Evolutionary conservation across 257 asterid genomes (phyloP), one percentile per base, ranked within the genome.

Genomic region (Anisodus tanguticus): DNA sequence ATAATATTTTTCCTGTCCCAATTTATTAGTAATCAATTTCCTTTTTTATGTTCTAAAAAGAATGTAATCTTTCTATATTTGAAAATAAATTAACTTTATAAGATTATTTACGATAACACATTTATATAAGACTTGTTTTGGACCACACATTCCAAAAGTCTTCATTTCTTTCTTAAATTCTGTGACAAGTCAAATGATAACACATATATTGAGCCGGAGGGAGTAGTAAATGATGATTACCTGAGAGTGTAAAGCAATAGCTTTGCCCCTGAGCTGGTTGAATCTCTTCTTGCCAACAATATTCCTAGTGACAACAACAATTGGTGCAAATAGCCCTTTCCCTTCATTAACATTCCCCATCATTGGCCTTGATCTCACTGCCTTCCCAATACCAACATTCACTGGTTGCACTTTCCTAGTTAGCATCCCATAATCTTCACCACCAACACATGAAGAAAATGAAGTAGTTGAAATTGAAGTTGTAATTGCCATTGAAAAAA

Each of bases 201-300:
- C 35, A 31, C 2, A 31, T 31, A 31, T 1, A 31, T 31, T 31
- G 35, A 31, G 35, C 0, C 35, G 35, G 35, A 31, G 1, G 35
- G 35, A 31, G 35, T 31, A 31, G 35, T 4, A 9, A 8, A 16
- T 19, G 54, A 16, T 17, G 2, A 37, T 39, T 86, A 93, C 99
- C 99, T 94, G 99, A 4, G 99, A 96, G 91, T 93, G 98, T 77
- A 96, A 88, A 85, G 98, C 96, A 89, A 94, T 94, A 83, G 99
- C 99, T 89, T 94, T 96, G 39, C 99, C 98, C 86, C 99, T 90
- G 10, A 96, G 90, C 88, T 91, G 97, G 86, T 94, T 96, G 89
- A 96, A 96, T 41, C 93, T 86, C 88, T 93, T 96, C 88, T 94
- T 96, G 84, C 99, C 99, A 10, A 96, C 64, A 84, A 96, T 89